These are phyloP conservation scores for Cephalotrichum gorgonifer DNA, from an alignment of 2,329 filamentous ascomycete species.

Conservation along the genomic window DNA sequence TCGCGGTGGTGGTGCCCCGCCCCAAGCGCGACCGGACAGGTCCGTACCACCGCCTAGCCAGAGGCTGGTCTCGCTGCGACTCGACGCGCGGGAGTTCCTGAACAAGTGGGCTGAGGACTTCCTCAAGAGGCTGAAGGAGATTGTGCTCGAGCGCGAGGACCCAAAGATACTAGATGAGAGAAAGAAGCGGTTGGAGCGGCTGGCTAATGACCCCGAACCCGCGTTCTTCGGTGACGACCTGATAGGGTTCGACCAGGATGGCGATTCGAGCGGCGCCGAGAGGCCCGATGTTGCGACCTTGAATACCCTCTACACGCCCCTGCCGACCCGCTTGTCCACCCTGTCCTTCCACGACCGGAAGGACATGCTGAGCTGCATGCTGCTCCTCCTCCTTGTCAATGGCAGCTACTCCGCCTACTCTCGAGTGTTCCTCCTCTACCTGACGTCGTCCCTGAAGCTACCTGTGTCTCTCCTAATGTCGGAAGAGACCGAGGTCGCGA, in stretches of 20 bases:
- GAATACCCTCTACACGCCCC: constrained; percentile 41
- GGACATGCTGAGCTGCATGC: constrained; percentile 57
- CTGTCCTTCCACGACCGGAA: constrained; percentile 47
- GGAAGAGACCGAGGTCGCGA: constrained; percentile 67
- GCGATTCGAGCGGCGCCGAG: constrained; percentile 20
- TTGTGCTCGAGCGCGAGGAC: constrained; percentile 42
- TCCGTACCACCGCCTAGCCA: constrained; percentile 11
- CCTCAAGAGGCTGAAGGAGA: constrained; percentile 59
- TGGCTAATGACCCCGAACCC: constrained; percentile 12
- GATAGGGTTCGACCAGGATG: constrained; percentile 21
- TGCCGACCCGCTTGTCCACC: constrained; percentile 42
- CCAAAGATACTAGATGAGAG: constrained; percentile 35
- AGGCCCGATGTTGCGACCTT: constrained; percentile 31
- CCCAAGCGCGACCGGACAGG: background rate
- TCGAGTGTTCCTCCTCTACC: constrained; percentile 54
- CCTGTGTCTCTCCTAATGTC: constrained; percentile 50
- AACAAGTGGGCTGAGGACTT: constrained; percentile 69
- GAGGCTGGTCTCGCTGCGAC: constrained; percentile 15
- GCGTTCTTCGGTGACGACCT: constrained; percentile 14
- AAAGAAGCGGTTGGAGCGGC: constrained; percentile 29
- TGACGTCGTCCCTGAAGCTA: constrained; percentile 57
- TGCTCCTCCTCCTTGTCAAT: constrained; percentile 60
- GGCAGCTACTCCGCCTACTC: constrained; percentile 70
- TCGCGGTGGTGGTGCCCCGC: constrained; percentile 7
- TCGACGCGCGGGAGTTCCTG: constrained; percentile 54